These are phyloP conservation scores for Immersiella caudata DNA, from an alignment of 495 filamentous ascomycete genomes.

Conservation along the genomic window DNA sequence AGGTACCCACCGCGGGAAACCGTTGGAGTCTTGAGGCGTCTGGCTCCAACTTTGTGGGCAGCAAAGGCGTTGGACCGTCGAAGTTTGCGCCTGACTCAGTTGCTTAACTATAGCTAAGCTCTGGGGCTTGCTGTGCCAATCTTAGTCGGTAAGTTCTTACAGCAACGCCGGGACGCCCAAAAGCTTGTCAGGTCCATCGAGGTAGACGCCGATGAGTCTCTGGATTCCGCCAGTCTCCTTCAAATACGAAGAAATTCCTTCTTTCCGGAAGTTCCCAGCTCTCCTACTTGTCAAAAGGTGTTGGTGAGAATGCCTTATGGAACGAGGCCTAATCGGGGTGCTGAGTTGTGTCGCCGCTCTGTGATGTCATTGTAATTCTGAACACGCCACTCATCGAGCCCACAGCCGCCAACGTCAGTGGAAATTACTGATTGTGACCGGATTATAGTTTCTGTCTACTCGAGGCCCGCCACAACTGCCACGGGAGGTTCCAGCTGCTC, in stretches of 20 bases:
- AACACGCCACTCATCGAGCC: neutral
- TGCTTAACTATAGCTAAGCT: neutral
- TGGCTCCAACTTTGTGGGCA: neutral
- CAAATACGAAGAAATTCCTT: too few relatives aligned
- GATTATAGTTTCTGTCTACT: conserved; percentile 58
- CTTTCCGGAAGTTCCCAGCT: neutral
- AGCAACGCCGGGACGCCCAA: neutral
- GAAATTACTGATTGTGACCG: neutral
- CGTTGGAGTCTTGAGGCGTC: neutral
- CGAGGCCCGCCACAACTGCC: conserved; percentile 76
- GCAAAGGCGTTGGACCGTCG: neutral
- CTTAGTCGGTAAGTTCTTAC: neutral
- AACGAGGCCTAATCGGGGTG: neutral
- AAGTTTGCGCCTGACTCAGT: neutral
- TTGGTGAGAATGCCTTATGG: neutral
- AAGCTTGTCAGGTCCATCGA: neutral
- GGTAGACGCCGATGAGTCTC: too few relatives aligned
- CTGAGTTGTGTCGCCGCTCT: neutral
- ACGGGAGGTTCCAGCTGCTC: conserved; percentile 87
- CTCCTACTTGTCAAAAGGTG: neutral
- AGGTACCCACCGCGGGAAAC: neutral
- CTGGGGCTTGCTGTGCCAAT: neutral
- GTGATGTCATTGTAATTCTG: neutral
- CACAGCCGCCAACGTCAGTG: neutral
- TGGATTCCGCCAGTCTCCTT: too few relatives aligned